These are phyloP conservation scores for Allomyces macrogynus DNA, from an alignment of 192 early-diverging fungal species.

Conservation along the genomic window DNA sequence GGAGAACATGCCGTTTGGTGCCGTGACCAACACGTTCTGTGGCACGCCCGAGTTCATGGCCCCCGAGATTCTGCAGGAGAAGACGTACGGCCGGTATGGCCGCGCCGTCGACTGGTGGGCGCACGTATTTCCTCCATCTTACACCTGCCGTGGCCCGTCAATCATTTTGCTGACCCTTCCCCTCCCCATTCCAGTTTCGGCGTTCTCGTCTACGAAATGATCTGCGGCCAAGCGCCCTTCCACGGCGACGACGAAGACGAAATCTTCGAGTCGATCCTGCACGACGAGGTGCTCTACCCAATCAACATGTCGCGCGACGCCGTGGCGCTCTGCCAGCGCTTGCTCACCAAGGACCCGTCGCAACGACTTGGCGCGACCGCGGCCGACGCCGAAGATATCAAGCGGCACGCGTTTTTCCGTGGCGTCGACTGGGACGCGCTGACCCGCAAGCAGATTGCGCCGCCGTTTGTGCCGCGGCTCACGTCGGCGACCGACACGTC, in stretches of 20 bases:
- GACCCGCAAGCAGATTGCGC: slow-evolving; percentile 60
- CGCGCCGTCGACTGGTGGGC: slow-evolving; percentile 99
- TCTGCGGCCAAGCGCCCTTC: slow-evolving; percentile 83
- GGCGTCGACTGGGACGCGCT: slow-evolving; percentile 94
- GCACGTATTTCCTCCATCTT: slow-evolving; percentile 4
- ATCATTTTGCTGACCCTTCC: too few species aligned
- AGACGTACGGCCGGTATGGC: slow-evolving; percentile 81
- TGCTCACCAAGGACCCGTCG: slow-evolving; percentile 72
- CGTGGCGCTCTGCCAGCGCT: slow-evolving; percentile 72
- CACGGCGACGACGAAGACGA: slow-evolving; percentile 90
- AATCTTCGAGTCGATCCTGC: slow-evolving; percentile 93
- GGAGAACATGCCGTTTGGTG: slow-evolving; percentile 76
- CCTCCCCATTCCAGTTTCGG: slow-evolving; percentile 27
- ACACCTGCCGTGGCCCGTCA: too few species aligned
- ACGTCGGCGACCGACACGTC: slow-evolving; percentile 62
- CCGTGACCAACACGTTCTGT: slow-evolving; percentile 84
- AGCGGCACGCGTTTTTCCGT: slow-evolving; percentile 79
- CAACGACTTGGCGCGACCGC: slow-evolving; percentile 65
- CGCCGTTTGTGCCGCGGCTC: slow-evolving; percentile 81
- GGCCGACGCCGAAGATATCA: slow-evolving; percentile 80
- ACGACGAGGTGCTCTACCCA: slow-evolving; percentile 87
- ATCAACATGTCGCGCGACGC: slow-evolving; percentile 84
- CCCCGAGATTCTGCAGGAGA: slow-evolving; percentile 87
- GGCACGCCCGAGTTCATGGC: slow-evolving; percentile 99
- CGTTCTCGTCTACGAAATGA: slow-evolving; percentile 73